These are phyloP conservation scores for Strobilomyces dryophilus DNA, from an alignment of 768 basidiomycete species.

Conservation along the genomic window DNA sequence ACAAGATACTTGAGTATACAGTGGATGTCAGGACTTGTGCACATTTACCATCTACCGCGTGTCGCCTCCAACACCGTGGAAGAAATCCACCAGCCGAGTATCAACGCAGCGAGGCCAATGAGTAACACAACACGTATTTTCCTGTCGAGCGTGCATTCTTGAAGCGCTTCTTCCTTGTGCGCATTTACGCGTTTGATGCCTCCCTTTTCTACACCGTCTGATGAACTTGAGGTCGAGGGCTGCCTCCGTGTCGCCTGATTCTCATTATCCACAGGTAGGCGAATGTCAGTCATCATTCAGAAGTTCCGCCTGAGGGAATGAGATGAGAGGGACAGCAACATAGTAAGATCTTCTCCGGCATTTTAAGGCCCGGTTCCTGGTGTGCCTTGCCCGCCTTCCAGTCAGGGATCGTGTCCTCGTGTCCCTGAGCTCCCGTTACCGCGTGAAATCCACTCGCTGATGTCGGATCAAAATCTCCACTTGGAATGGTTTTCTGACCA, in stretches of 20 bases:
- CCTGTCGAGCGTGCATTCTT: conserved; percentile 5
- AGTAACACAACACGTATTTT: conserved; percentile 44
- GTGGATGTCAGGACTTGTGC: not conserved
- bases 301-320: not conserved
- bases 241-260: conserved; percentile 19
- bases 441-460: conserved; percentile 1
- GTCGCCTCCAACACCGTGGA: conserved; percentile 64
- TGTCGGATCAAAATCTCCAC: not conserved
- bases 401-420: not conserved
- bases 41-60: conserved; percentile 65
- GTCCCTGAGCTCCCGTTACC: not conserved
- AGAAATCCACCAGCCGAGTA: conserved; percentile 86
- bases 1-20: conserved; percentile 1
- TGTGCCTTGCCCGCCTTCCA: not conserved
- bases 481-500: not conserved
- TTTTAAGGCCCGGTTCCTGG: not conserved
- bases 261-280: not conserved
- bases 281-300: conserved; percentile 15
- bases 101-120: conserved; percentile 48
- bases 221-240: conserved; percentile 10
- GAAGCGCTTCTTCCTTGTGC: conserved; percentile 5
- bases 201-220: conserved; percentile 13
- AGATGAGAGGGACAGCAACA: conserved; percentile 1
- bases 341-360: no score
- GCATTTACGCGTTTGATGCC: conserved; percentile 16